Percentiles rank a stretch among this genome's conserved stretches.
phyloP scores from a whole-genome alignment of 164 flowering plant species.

The Vitis labrusca region DNA sequence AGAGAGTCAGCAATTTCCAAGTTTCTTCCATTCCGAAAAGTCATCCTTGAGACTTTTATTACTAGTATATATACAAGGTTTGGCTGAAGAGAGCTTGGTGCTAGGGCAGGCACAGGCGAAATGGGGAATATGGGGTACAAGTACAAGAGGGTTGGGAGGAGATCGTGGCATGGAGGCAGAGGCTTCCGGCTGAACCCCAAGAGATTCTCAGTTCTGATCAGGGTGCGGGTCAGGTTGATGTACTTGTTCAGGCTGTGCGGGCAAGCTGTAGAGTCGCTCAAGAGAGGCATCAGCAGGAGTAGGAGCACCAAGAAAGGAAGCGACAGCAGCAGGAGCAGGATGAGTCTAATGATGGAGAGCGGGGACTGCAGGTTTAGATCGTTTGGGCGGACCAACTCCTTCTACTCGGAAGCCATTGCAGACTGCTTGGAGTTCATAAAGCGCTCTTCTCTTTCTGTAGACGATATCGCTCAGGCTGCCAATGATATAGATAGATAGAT shows the following conservation, averaged over 20 bases:
- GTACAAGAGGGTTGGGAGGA: slow-evolving; percentile 16
- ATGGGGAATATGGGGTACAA: slow-evolving; percentile 6
- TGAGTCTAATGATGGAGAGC: slow-evolving; percentile 6
- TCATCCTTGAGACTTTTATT: neutral
- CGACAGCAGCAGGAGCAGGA: slow-evolving; percentile 10
- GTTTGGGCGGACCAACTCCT: slow-evolving; percentile 52
- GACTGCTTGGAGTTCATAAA: slow-evolving; percentile 85
- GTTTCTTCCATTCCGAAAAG: neutral
- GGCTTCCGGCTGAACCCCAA: slow-evolving; percentile 37
- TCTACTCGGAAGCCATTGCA: slow-evolving; percentile 73
- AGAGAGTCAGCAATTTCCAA: too few relatives aligned
- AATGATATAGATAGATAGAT: slow-evolving; percentile 2
- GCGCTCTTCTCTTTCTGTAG: slow-evolving; percentile 40
- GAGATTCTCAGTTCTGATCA: slow-evolving; percentile 33
- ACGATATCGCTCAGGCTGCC: slow-evolving; percentile 15
- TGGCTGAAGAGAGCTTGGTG: too few relatives aligned
- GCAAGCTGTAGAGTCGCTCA: slow-evolving; percentile 23
- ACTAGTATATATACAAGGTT: neutral
- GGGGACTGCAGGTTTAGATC: slow-evolving; percentile 26
- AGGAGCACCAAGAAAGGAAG: neutral
- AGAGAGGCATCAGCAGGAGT: slow-evolving; percentile 15
- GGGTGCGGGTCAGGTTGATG: slow-evolving; percentile 34
- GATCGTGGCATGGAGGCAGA: slow-evolving; percentile 9
- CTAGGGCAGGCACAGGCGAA: too few relatives aligned
- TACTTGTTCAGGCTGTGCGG: slow-evolving; percentile 29